Evolutionary conservation across 2,329 filamentous ascomycete species (phyloP), one percentile per base, ranked within the genome.

Genomic region (Hirsutella minnesotensis): DNA sequence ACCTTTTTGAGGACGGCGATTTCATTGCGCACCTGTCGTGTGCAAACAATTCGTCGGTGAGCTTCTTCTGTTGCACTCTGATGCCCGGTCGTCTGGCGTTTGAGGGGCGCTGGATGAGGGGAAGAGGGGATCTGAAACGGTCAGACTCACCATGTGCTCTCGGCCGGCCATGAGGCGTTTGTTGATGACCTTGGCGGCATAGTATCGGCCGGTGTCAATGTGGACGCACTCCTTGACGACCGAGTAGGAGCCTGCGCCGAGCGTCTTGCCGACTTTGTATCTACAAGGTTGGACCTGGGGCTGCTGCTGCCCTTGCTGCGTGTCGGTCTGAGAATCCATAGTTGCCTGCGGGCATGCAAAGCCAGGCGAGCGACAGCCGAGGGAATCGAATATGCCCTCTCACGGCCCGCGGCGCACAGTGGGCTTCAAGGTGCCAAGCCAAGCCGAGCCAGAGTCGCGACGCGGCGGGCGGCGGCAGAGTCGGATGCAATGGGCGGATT

Each of bases 181-280:
- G 69, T 98, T 98, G 66, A 98, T 98, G 49, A 98, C 92, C 64
- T 98, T 98, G 48, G 92, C 90, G 22, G 92, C 92, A 80, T 96
- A 98, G 66, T 95, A 96, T 51, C 89, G 81, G 38, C 90, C 90
- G 0, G 92, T 96, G 55, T 96, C 90, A 57, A 96, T 96, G 62
- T 98, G 92, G 22, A 96, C 89, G 61, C 92, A 98, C 68, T 98
- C 92, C 64, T 96, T 96, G 49, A 98, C 92, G 40, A 96, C 92
- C 31, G 89, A 95, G 67, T 98, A 98, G 44, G 89, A 95, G 50
- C 92, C 92, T 29, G 92, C 89, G 49, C 92, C 92, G 44, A 98
- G 71, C 20, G 92, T 96, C 74, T 98, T 98, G 50, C 92, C 92
- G 7, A 94, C 95, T 70, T 96, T 98, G 74, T 98, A 98, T 53